phyloP scores from a whole-genome alignment of 2,329 filamentous ascomycete genomes.

The Stagonosporopsis chrysanthemi region DNA sequence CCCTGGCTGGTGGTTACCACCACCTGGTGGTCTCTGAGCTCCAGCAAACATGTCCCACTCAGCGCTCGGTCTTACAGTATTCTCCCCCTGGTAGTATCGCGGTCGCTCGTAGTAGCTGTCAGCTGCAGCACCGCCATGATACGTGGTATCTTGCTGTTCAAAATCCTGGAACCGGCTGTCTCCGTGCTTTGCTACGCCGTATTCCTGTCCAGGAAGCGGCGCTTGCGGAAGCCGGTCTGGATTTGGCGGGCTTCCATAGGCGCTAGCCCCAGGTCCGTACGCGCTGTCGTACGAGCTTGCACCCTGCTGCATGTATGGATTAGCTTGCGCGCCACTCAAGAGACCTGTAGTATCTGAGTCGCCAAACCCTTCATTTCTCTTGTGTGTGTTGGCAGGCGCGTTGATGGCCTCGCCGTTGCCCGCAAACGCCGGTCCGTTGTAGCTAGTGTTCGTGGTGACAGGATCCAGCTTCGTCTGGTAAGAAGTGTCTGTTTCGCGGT shows the following conservation, averaged over 20 bases:
- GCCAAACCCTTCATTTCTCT: slow-evolving; percentile 31
- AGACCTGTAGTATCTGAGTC: slow-evolving; percentile 37
- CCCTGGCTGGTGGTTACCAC: slow-evolving; percentile 4
- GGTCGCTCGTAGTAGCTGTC: slow-evolving; percentile 18
- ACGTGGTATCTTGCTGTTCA: slow-evolving; percentile 31
- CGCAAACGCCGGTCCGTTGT: slow-evolving; percentile 35
- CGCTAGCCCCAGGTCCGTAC: slow-evolving; percentile 10
- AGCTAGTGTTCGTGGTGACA: slow-evolving; percentile 25
- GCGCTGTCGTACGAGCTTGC: slow-evolving; percentile 19
- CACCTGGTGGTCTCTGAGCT: slow-evolving; percentile 16
- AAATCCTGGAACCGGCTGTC: slow-evolving; percentile 23
- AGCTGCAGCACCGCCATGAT: slow-evolving; percentile 16
- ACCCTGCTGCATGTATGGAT: slow-evolving; percentile 26
- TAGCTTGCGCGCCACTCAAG: slow-evolving; percentile 35
- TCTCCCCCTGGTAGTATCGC: slow-evolving; percentile 12
- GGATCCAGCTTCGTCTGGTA: slow-evolving; percentile 44
- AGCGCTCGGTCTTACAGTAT: slow-evolving; percentile 12
- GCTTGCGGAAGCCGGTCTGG: slow-evolving; percentile 33
- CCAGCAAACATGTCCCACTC: slow-evolving; percentile 40
- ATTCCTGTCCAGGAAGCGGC: slow-evolving; percentile 36
- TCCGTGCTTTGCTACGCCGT: slow-evolving; percentile 25
- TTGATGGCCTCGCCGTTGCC: slow-evolving; percentile 27
- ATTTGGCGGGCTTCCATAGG: slow-evolving; percentile 14
- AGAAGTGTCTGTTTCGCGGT: slow-evolving; percentile 56
- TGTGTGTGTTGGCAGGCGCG: slow-evolving; percentile 11